Evolutionary conservation across 2,329 filamentous ascomycete species (phyloP), one percentile per base, ranked within the genome.

Genomic region (Domatiomyces catenatus): DNA sequence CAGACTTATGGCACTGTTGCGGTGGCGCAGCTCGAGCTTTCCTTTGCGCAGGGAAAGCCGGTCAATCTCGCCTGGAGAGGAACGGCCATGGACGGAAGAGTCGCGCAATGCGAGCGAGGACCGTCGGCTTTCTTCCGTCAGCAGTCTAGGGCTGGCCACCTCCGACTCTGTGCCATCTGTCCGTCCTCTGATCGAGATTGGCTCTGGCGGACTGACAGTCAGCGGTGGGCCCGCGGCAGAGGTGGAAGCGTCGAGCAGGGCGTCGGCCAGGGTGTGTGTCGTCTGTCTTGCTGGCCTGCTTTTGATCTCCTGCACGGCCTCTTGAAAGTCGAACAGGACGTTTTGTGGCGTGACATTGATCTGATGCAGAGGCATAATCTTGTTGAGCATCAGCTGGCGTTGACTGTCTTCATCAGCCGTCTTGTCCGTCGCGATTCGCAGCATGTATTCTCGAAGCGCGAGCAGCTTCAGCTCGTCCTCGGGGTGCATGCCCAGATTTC

Each of bases 401-500:
- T 26, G 3, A 54, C 50, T 50, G 63, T 15, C 60, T 65, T 57
- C 64, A 50, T 54, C 71, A 62, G 56, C 62, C 61, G 67, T 67
- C 61, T 81, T 85, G 54, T 85, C 81, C 59, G 81, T 79, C 47
- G 84, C 84, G 6, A 92, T 75, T 42, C 86, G 80, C 85, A 86
- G 94, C 42, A 98, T 86, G 61, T 94, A 96, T 62, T 95, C 89
- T 51, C 86, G 76, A 8, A 98, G 72, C 4, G 82, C 84, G 36
- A 96, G 71, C 2, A 98, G 70, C 65, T 98, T 96, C 62, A 84
- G 79, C 58, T 98, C 92, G 58, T 98, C 90, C 44, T 95, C 89
- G 1, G 74, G 62, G 1, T 75, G 71, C 71, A 98, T 79, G 0
- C 92, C 92, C 43, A 94, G 79, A 56, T 86, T 94, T 48, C 85